Base-by-base conservation (phyloP, 2,329 filamentous ascomycete species). In the Macrophomina pseudophaseolina region DNA sequence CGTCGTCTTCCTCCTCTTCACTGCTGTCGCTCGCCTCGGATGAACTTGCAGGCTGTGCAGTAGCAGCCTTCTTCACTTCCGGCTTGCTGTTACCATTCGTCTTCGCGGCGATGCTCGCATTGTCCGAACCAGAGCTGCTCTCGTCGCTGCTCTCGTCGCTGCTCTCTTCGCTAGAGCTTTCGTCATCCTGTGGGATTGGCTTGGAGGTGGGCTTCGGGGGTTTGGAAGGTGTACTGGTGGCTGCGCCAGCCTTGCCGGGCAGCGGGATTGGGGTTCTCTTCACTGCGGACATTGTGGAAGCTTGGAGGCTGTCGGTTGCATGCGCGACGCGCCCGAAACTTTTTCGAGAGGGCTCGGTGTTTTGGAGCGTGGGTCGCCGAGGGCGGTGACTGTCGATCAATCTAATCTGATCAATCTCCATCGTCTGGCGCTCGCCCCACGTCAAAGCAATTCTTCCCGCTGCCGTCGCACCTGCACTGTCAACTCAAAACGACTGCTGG, bases 221-320 rank as follows among this genome's bases (percentile, higher is more conserved):
- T 48, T 70, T 74, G 51, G 76, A 76, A 8, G 71, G 62, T 49
- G 71, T 75, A 16, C 4, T 14, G 11, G 30, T 44, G 23, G 44
- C 28, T 8, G 14, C 44, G n/a, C 11, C 11, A 1, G 32, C 30
- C 30, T 72, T 69, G 59, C 71, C 72, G 18, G 77, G 76, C 12
- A 79, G 60, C 16, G 77, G 74, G 33, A 80, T 73, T 23, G 70
- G 71, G 9, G 76, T 77, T 70, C 71, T 73, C 66, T 75, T 78
- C 48, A 72, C 66, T 68, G 76, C 76, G 64, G 73, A 75, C 75
- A 77, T 79, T 16, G 69, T 69, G 71, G 6, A 23, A 66, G 67
- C 28, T 65, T 40, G 68, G 68, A 71, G 72, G 72, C 30, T 69
- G 44, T 67, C 69, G 60, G 18, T 53, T n/a, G 51, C 48, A 64